Conservation (phyloP, 768 basidiomycete species). For the Agrocybe pediades region DNA sequence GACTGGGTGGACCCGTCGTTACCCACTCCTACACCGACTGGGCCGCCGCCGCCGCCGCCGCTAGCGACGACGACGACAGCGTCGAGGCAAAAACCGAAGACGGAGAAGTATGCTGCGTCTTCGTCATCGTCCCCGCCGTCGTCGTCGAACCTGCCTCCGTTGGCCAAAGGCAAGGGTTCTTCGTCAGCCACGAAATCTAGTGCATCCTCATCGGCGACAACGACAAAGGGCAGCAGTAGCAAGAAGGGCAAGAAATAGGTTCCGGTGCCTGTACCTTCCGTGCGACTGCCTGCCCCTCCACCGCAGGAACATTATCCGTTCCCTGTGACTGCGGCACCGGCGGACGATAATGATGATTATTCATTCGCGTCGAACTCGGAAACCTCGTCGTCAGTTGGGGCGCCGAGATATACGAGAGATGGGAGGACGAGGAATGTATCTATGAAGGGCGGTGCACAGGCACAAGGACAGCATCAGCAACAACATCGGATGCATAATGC, state of each 20-base stretch:
- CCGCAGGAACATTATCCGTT: constrained; percentile 59
- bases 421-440: constrained; percentile 20
- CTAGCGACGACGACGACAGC: constrained; percentile 41
- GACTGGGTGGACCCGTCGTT: constrained; percentile 73
- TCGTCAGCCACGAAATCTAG: constrained; percentile 8
- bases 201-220: constrained; percentile 6
- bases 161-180: constrained; percentile 18
- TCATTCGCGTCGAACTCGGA: too few species aligned
- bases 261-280: constrained; percentile 44
- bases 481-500: constrained; percentile 69
- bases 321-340: constrained; percentile 57
- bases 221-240: constrained; percentile 20
- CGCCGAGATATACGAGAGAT: constrained; percentile 11
- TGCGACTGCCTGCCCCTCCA: constrained; percentile 33
- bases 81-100: neutral
- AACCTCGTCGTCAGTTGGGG: constrained; percentile 13
- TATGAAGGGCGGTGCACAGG: constrained; percentile 19
- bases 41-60: constrained; percentile 16
- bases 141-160: constrained; percentile 11
- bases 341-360: constrained; percentile 24
- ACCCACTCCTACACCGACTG: constrained; percentile 30
- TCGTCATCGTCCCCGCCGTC: constrained; percentile 20
- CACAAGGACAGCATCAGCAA: constrained; percentile 11
- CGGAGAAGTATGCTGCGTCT: constrained; percentile 12
- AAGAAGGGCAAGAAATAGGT: constrained; percentile 43